A percentile compares a stretch with the other conserved stretches of the same genome.
phyloP scores from a whole-genome alignment of 768 basidiomycete species.

The Russula dissimulans region DNA sequence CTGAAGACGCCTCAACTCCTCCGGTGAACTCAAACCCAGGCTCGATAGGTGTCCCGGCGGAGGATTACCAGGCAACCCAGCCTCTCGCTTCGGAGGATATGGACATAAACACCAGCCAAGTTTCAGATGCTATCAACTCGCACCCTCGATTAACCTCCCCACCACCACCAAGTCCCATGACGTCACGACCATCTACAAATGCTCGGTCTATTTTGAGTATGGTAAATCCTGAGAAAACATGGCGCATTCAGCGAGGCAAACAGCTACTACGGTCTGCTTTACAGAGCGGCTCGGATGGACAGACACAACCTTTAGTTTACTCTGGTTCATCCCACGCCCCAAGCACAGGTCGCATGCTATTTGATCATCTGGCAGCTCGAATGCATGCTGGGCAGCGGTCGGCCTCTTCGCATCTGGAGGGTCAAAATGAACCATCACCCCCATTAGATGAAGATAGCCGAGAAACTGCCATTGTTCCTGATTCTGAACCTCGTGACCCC shows the following conservation, averaged over 20 bases:
- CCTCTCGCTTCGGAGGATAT: slow-evolving; percentile 7
- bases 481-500: slow-evolving; percentile 47
- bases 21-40: slow-evolving; percentile 11
- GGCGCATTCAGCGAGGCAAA: slow-evolving; percentile 16
- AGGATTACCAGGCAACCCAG: slow-evolving; percentile 15
- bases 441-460: slow-evolving; percentile 12
- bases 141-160: neutral
- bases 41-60: neutral
- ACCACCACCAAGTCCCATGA: neutral
- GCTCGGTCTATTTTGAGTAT: slow-evolving; percentile 27
- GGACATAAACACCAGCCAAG: slow-evolving; percentile 3
- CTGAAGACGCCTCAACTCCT: slow-evolving; percentile 7
- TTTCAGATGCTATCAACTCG: neutral
- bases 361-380: slow-evolving; percentile 3
- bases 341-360: slow-evolving; percentile 2
- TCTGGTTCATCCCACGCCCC: slow-evolving; percentile 8
- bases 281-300: slow-evolving; percentile 6
- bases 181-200: slow-evolving; percentile 20
- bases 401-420: neutral
- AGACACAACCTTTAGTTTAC: slow-evolving; percentile 23
- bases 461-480: slow-evolving; percentile 46
- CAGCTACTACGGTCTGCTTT: neutral
- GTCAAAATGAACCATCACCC: neutral
- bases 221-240: slow-evolving; percentile 28
- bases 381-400: neutral